Evolutionary conservation across 306 rosid genomes (phyloP).

Genomic region (Spatholobus suberectus): DNA sequence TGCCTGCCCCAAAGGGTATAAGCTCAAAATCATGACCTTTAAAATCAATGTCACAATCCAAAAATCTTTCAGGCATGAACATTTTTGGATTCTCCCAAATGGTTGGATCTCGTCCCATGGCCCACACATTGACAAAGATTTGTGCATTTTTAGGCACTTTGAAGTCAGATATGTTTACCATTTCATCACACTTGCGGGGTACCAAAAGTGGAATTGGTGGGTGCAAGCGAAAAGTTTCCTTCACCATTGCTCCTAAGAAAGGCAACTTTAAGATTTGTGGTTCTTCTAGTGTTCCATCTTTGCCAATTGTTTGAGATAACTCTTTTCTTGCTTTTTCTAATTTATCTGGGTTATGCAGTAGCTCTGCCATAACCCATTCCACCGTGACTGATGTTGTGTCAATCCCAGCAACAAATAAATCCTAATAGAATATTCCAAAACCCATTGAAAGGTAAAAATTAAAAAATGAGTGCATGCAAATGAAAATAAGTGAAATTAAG

Average conservation of each 20-base stretch:
- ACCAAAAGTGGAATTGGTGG: conserved; percentile 44
- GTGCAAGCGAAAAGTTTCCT: conserved; percentile 49
- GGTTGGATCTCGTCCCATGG: conserved; percentile 48
- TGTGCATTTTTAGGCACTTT: conserved; percentile 41
- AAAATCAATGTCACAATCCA: conserved; percentile 3
- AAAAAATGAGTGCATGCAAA: neutral
- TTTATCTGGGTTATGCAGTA: conserved; percentile 12
- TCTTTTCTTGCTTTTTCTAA: conserved; percentile 27
- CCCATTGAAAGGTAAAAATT: neutral
- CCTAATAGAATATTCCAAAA: neutral
- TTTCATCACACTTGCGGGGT: conserved; percentile 31
- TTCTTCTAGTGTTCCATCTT: conserved; percentile 32
- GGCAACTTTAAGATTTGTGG: conserved; percentile 30
- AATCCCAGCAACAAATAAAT: conserved; percentile 11
- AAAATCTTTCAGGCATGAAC: conserved; percentile 44
- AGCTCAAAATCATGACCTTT: conserved; percentile 42
- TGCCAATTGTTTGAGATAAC: neutral
- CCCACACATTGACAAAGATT: conserved; percentile 47
- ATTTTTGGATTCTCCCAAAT: conserved; percentile 38
- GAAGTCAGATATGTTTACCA: neutral
- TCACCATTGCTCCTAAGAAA: conserved; percentile 40
- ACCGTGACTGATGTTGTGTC: neutral
- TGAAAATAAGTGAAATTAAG: neutral
- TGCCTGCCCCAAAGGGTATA: conserved; percentile 56
- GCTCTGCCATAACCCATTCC: conserved; percentile 29